Evolutionary conservation across 768 basidiomycete species (phyloP).

Genomic region (Agaricus blazei): DNA sequence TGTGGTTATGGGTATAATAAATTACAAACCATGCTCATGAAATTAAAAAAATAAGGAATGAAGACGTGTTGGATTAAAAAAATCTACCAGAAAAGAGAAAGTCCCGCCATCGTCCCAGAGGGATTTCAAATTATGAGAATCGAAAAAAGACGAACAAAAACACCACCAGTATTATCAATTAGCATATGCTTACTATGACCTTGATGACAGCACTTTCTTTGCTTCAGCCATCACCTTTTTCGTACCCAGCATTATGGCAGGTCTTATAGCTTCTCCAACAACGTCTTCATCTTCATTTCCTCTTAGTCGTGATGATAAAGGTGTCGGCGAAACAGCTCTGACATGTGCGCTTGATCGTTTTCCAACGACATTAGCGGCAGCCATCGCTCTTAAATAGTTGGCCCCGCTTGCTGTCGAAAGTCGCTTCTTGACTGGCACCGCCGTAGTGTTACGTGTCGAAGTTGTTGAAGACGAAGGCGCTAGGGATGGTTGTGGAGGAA

Average conservation of each 20-base stretch:
- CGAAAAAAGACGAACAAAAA: no score
- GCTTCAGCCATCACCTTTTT: slow-evolving; percentile 49
- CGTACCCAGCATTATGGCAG: slow-evolving; percentile 37
- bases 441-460: slow-evolving; percentile 1
- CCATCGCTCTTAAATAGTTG: slow-evolving; percentile 53
- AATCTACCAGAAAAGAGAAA: no score
- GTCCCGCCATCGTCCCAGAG: no score
- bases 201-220: slow-evolving; percentile 34
- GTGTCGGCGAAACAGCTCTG: background rate
- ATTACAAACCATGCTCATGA: background rate
- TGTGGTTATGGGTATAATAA: background rate
- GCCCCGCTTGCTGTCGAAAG: slow-evolving; percentile 36
- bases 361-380: slow-evolving; percentile 48
- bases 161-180: no score
- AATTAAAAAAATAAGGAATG: no score
- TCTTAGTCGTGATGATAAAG: background rate
- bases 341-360: slow-evolving; percentile 17
- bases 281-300: slow-evolving; percentile 14
- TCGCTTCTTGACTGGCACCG: slow-evolving; percentile 29
- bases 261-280: slow-evolving; percentile 21
- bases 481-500: background rate
- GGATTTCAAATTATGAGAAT: no score
- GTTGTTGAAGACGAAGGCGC: slow-evolving; percentile 7
- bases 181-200: slow-evolving; percentile 17
- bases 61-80: no score